A percentile compares a stretch with the other conserved stretches of the same genome.
Evolutionary conservation across 2,329 filamentous ascomycete genomes (phyloP).

Genomic region (Hymenoscyphus linearis): DNA sequence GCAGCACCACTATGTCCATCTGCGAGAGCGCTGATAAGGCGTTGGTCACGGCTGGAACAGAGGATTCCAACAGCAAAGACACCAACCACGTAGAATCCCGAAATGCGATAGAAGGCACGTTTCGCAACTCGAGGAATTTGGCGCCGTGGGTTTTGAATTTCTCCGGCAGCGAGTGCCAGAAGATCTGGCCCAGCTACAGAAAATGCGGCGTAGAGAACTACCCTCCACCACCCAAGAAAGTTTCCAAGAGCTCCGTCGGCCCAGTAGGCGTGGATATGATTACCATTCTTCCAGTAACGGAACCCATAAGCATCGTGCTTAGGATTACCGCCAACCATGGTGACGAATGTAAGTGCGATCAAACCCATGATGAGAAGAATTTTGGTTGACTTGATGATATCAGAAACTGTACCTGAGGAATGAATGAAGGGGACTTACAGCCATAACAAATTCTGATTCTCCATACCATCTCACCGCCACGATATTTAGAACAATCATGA

Average conservation of each 20-base stretch:
- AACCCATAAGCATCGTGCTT: constrained; percentile 65
- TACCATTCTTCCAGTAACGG: constrained; percentile 47
- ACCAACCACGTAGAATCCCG: constrained; percentile 34
- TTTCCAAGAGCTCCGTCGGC: neutral
- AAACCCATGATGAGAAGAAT: constrained; percentile 55
- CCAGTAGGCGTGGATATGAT: neutral
- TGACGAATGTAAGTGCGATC: constrained; percentile 70
- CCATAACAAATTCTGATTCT: constrained; percentile 55
- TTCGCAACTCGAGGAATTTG: neutral
- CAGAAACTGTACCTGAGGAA: constrained; percentile 19
- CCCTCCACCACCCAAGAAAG: neutral
- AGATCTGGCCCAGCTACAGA: constrained; percentile 58
- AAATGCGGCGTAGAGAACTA: constrained; percentile 30
- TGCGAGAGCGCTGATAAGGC: constrained; percentile 39
- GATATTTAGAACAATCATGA: constrained; percentile 42
- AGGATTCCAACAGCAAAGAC: constrained; percentile 53
- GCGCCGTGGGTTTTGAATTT: constrained; percentile 28
- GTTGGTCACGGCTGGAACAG: constrained; percentile 28
- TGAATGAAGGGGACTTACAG: constrained; percentile 27
- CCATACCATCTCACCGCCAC: constrained; percentile 52
- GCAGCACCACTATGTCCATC: constrained; percentile 35
- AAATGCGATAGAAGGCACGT: constrained; percentile 20
- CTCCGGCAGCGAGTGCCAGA: constrained; percentile 28
- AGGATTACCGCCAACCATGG: constrained; percentile 78
- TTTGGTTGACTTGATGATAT: constrained; percentile 36